Evolutionary conservation across 345 rosid genomes (phyloP).

Genomic region (Hypericum androsaemum): DNA sequence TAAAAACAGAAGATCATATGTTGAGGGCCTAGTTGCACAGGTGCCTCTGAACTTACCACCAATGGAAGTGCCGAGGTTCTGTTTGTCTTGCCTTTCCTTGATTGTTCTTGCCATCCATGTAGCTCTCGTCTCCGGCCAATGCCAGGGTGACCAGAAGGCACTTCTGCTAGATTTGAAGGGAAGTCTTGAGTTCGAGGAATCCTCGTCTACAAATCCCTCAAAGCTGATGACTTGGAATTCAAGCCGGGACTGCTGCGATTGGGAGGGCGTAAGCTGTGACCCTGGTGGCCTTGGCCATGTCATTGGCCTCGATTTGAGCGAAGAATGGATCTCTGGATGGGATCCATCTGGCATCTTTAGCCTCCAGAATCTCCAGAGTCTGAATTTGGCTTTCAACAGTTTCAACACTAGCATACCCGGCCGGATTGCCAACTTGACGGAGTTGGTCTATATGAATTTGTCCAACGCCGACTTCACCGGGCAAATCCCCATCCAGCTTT

Average conservation of each 20-base stretch:
- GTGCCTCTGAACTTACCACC: background rate
- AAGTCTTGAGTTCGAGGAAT: background rate
- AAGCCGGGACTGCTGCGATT: constrained; percentile 15
- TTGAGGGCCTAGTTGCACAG: no score
- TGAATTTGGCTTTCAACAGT: constrained; percentile 16
- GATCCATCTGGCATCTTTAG: constrained; percentile 28
- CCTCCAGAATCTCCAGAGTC: constrained; percentile 9
- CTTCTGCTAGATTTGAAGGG: constrained; percentile 7
- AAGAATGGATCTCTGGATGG: constrained; percentile 21
- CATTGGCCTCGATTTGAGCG: constrained; percentile 30
- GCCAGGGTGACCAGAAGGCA: constrained; percentile 11
- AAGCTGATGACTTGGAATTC: constrained; percentile 7
- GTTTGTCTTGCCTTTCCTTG: background rate
- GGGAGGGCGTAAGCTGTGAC: no score
- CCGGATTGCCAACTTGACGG: constrained; percentile 27
- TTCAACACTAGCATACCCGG: background rate
- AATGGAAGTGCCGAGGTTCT: constrained; percentile 12
- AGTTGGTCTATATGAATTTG: constrained; percentile 15
- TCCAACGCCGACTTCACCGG: constrained; percentile 27
- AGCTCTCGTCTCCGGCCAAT: constrained; percentile 15
- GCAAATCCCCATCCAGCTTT: constrained; percentile 26
- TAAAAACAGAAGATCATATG: no score
- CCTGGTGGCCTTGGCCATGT: constrained; percentile 20
- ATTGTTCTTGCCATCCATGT: background rate
- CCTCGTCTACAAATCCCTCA: background rate